A percentile compares a stretch with the other conserved stretches of the same genome.
phyloP scores from a whole-genome alignment of 352 stramenopile species.

The Globisporangium barbulae region DNA sequence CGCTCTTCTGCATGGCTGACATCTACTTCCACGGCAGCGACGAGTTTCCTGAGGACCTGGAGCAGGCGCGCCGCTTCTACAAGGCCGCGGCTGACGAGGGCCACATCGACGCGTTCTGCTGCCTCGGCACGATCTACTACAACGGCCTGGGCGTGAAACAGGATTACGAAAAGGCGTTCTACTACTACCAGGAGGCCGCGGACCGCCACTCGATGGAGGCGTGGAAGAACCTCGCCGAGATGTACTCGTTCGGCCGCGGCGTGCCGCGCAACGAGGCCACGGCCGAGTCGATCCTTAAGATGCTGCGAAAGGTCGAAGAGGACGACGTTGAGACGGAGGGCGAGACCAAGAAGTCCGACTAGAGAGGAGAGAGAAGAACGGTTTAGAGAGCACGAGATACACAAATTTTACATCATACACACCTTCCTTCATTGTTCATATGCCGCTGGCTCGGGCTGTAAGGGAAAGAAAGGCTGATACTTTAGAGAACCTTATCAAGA shows the following conservation, averaged over 20 bases:
- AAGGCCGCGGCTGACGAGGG: constrained; percentile 59
- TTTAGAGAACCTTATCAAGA: neutral
- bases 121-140: constrained; percentile 79
- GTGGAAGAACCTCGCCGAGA: constrained; percentile 88
- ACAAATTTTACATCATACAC: neutral
- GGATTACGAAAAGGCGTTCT: constrained; percentile 77
- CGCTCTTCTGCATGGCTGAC: constrained; percentile 83
- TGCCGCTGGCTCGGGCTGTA: neutral
- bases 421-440: neutral
- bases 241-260: constrained; percentile 75
- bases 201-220: constrained; percentile 81
- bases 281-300: constrained; percentile 82
- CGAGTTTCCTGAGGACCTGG: constrained; percentile 64
- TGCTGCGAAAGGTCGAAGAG: constrained; percentile 39
- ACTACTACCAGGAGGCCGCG: constrained; percentile 86
- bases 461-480: neutral
- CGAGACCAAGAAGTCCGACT: constrained; percentile 1
- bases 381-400: neutral
- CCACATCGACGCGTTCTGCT: constrained; percentile 72
- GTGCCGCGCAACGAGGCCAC: constrained; percentile 78
- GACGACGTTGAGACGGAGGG: constrained; percentile 1
- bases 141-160: constrained; percentile 62
- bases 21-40: constrained; percentile 85
- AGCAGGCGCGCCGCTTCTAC: constrained; percentile 73
- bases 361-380: neutral